phyloP scores from a whole-genome alignment of 1,139 yeast genomes.

The Pichia sp. region DNA sequence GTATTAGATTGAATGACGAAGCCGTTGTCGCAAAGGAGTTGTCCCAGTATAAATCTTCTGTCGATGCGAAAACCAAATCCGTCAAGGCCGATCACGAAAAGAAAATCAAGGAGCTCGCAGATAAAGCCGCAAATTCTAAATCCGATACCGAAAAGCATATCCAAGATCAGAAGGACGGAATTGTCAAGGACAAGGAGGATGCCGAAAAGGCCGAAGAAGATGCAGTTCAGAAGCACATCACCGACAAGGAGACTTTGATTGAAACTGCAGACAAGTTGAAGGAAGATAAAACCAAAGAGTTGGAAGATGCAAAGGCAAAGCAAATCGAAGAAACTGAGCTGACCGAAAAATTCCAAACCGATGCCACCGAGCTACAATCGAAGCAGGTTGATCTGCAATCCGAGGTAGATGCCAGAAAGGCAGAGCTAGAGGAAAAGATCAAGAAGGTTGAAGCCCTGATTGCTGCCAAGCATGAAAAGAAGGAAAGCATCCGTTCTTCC shows the following conservation, averaged over 20 bases:
- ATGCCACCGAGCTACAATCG: constrained; percentile 38
- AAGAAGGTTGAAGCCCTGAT: constrained; percentile 37
- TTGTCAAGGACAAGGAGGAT: constrained; percentile 44
- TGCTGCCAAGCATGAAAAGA: constrained; percentile 40
- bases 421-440: constrained; percentile 32
- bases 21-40: constrained; percentile 41
- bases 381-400: constrained; percentile 47
- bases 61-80: constrained; percentile 41
- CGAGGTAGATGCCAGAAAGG: constrained; percentile 39
- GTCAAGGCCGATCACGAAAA: constrained; percentile 40
- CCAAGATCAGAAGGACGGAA: constrained; percentile 39
- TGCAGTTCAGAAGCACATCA: constrained; percentile 45
- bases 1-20: constrained; percentile 42
- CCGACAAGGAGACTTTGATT: constrained; percentile 42
- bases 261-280: constrained; percentile 46
- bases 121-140: constrained; percentile 30
- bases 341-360: constrained; percentile 43
- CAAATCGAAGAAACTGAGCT: constrained; percentile 46
- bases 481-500: constrained; percentile 37
- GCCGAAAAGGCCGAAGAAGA: constrained; percentile 44
- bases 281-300: constrained; percentile 46
- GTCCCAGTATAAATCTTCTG: constrained; percentile 38
- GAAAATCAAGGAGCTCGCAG: constrained; percentile 36
- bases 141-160: constrained; percentile 39
- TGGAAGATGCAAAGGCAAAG: constrained; percentile 43